These are phyloP conservation scores for Galium porrigens DNA, from an alignment of 305 asterid genomes.

Conservation along the genomic window DNA sequence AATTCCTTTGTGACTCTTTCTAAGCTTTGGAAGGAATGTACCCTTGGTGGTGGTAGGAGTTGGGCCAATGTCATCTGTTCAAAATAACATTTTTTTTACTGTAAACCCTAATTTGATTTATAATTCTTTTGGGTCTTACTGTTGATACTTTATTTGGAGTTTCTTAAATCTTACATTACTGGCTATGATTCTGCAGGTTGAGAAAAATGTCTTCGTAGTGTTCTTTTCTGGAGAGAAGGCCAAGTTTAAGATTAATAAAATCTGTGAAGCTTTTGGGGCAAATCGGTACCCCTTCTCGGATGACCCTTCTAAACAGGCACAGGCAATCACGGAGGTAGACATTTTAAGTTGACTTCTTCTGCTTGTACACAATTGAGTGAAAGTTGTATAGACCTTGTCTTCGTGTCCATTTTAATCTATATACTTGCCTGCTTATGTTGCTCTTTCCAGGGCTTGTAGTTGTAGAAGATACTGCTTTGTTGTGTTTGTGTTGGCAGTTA, in stretches of 20 bases:
- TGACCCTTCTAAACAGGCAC: constrained; percentile 67
- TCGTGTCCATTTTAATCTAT: background rate
- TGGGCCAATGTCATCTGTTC: background rate
- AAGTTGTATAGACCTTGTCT: background rate
- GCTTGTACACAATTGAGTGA: background rate
- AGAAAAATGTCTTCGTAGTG: constrained; percentile 71
- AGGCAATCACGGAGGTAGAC: constrained; percentile 62
- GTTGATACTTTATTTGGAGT: background rate
- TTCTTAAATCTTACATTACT: constrained; percentile 8
- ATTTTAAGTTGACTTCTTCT: background rate
- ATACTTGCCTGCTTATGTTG: background rate
- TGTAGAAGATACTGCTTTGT: background rate
- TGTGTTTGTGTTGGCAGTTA: background rate
- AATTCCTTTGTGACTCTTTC: background rate
- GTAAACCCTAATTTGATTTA: background rate
- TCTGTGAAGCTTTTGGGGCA: constrained; percentile 99
- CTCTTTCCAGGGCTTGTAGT: background rate
- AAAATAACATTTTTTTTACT: background rate
- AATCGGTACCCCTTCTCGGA: constrained; percentile 72
- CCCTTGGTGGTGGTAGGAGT: background rate
- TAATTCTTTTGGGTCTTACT: background rate
- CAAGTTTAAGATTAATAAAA: constrained; percentile 72
- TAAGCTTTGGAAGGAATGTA: background rate
- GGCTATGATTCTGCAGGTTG: constrained; percentile 47
- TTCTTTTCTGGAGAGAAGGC: constrained; percentile 98